These are phyloP conservation scores for Penicillium sp. DNA, from an alignment of 2,329 filamentous ascomycete species.

Conservation along the genomic window DNA sequence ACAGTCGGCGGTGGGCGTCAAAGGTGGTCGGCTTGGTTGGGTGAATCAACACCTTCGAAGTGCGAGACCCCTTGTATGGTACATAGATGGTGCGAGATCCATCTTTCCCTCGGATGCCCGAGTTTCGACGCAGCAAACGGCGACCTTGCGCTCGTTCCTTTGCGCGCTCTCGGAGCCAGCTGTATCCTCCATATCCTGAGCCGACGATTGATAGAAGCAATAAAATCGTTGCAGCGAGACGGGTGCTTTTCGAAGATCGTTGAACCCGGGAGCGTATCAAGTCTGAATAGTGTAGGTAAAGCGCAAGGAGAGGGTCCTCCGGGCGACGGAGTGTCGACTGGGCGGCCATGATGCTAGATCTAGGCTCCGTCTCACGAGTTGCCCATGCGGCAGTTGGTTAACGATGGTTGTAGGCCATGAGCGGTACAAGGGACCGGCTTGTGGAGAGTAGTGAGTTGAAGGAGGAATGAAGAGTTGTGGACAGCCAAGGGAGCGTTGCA, in stretches of 20 bases:
- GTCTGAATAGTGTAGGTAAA: conserved; percentile 53
- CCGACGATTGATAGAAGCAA: conserved; percentile 76
- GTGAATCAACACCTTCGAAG: conserved; percentile 86
- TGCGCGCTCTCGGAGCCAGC: conserved; percentile 69
- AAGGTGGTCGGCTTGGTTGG: conserved; percentile 91
- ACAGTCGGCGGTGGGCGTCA: conserved; percentile 89
- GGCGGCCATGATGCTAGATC: conserved; percentile 63
- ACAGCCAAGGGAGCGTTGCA: conserved; percentile 12
- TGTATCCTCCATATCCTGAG: conserved; percentile 72
- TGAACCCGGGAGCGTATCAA: conserved; percentile 54
- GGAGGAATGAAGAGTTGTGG: conserved; percentile 1
- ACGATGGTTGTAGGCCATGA: conserved; percentile 10
- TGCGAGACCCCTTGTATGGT: conserved; percentile 72
- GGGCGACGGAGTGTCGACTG: conserved; percentile 77
- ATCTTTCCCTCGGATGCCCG: conserved; percentile 89
- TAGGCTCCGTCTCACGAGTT: conserved; percentile 7
- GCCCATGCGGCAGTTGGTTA: conserved; percentile 9
- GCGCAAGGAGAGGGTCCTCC: conserved; percentile 65
- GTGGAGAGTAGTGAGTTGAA: background rate
- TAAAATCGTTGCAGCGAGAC: conserved; percentile 71
- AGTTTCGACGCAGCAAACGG: conserved; percentile 83
- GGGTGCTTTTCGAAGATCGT: conserved; percentile 67
- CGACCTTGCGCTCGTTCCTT: conserved; percentile 80
- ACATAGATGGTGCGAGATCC: conserved; percentile 94
- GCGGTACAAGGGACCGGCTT: conserved; percentile 1